Conservation (phyloP, 805 yeast genomes). For the Crinitomyces ghanaensis region DNA sequence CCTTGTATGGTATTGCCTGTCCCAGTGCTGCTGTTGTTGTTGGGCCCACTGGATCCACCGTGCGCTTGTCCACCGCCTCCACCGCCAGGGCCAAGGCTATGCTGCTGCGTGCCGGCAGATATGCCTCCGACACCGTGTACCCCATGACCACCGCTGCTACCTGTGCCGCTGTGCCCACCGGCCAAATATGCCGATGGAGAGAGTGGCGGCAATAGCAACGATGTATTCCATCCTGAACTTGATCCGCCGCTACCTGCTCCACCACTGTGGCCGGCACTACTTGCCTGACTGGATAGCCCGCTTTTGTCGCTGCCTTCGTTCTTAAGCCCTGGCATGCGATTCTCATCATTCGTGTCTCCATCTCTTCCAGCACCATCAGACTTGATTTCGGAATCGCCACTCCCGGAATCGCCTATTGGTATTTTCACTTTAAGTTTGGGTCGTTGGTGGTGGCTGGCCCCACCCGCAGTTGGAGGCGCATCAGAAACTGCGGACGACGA, state of each 20-base stretch:
- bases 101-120: too few relatives aligned
- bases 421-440: conserved; percentile 30
- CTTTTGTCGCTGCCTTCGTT: neutral
- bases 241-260: conserved; percentile 14
- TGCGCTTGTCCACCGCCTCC: too few relatives aligned
- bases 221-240: conserved; percentile 22
- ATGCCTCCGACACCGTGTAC: too few relatives aligned
- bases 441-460: too few relatives aligned
- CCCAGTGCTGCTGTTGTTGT: too few relatives aligned
- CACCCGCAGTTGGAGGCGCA: too few relatives aligned
- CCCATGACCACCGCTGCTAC: too few relatives aligned
- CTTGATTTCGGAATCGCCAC: conserved; percentile 13
- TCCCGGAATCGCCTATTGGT: conserved; percentile 22
- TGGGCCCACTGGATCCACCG: too few relatives aligned
- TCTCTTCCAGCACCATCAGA: conserved; percentile 14
- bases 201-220: conserved; percentile 25
- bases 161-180: too few relatives aligned
- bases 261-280: conserved; percentile 1
- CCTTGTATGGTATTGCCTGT: too few relatives aligned
- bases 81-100: too few relatives aligned
- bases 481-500: too few relatives aligned
- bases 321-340: neutral
- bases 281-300: neutral
- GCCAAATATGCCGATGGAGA: conserved; percentile 24
- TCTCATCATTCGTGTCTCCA: conserved; percentile 12